Base-by-base conservation (phyloP, 257 asterid genomes). In the Pogostemon cablin region DNA sequence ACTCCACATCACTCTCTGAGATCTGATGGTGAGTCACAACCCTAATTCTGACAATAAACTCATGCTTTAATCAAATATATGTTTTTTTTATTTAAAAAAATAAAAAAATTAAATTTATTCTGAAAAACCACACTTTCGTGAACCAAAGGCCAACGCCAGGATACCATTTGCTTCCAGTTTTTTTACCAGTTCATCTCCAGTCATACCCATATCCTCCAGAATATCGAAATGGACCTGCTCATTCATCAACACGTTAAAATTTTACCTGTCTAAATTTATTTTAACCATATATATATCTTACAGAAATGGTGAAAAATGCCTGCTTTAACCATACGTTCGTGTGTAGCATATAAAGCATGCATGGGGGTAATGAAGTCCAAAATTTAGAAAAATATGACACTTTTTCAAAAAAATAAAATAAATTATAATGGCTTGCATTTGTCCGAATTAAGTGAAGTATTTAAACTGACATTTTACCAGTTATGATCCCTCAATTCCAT, bases 21-120 rank as follows among this genome's bases (percentile, higher is more conserved):
- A 95, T 89, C 86, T 91, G 99, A 82, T 95, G 99, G 82, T 95
- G 99, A 69, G 86, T 9, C 40, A 88, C 98, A 40, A 90, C 65
- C 83, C 98, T 82, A 41, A 90, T 70, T 79, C 98, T 90, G 92
- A 48, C 32, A 78, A 41, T 4, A 34, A 46, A 8, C 50, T 7
- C 3, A 7, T 46, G 50, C 17, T 15, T 15, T 15, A 15, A 15
- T 15, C 17, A 15, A 15, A 15, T 15, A 15, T 15, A 15, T 15
- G 17, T 15, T 15, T 15, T 15, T 15, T 15, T 15, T 15, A 15
- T 15, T 15, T 15, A 15, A 15, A 15, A 0, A 15, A 15, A 15
- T 15, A 15, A 15, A 15, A 15, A 15, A 15, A 15, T 15, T 15
- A 15, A 15, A 15, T 15, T 15, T 15, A 46, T 46, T 2, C 11